phyloP scores from a whole-genome alignment of 148 eudicot species.

The Heliamphora exappendiculata region DNA sequence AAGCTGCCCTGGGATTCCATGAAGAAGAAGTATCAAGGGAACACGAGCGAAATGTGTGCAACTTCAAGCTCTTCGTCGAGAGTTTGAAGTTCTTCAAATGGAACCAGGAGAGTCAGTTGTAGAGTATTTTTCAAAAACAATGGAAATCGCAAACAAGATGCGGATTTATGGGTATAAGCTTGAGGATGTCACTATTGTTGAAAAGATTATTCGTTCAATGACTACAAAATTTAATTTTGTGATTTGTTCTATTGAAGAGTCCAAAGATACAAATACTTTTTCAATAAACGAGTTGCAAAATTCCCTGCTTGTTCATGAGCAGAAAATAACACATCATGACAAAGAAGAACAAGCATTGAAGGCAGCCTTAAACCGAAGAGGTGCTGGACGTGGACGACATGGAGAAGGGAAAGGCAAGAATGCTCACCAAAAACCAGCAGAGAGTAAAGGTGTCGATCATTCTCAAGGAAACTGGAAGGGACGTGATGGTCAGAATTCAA shows the following conservation, averaged over 20 bases:
- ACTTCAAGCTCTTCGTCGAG: not conserved
- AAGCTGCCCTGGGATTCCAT: no score
- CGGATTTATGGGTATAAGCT: conserved; percentile 6
- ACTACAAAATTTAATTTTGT: conserved; percentile 12
- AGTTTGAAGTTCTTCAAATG: conserved; percentile 13
- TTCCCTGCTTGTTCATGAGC: conserved; percentile 21
- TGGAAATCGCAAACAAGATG: conserved; percentile 14
- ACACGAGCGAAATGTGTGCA: not conserved
- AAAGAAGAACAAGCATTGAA: conserved; percentile 10
- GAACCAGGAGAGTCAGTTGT: not conserved
- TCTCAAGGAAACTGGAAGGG: not conserved
- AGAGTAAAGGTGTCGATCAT: not conserved
- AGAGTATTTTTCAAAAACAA: not conserved
- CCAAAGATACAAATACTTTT: conserved; percentile 12
- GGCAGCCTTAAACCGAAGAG: not conserved
- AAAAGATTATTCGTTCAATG: conserved; percentile 14
- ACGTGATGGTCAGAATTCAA: not conserved
- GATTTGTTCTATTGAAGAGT: conserved; percentile 16
- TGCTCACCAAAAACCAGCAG: not conserved
- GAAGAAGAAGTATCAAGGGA: not conserved
- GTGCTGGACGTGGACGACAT: no score
- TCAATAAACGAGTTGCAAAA: conserved; percentile 20
- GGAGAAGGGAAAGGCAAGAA: not conserved
- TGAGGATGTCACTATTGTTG: not conserved
- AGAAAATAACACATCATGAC: conserved; percentile 10